A percentile compares a stretch with the other conserved stretches of the same genome.
Conservation (phyloP, 441 rosid species). For the Adansonia madagascariensis region DNA sequence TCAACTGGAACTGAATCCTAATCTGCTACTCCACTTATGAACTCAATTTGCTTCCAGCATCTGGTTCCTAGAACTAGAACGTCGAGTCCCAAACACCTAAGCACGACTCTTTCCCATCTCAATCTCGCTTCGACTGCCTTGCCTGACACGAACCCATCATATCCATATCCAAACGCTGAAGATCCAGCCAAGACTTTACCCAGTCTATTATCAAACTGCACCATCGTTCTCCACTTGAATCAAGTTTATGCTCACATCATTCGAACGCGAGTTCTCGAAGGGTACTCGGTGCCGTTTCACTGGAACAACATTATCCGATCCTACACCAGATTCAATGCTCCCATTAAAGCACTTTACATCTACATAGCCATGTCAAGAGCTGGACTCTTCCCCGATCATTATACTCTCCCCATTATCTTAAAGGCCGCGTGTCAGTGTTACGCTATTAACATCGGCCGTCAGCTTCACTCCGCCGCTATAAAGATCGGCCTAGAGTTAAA, state of each 20-base stretch:
- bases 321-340: constrained; percentile 57
- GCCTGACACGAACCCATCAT: constrained; percentile 9
- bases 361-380: constrained; percentile 60
- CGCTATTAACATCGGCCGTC: constrained; percentile 49
- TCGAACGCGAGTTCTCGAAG: constrained; percentile 47
- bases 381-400: constrained; percentile 60
- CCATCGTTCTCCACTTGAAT: constrained; percentile 44
- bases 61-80: constrained; percentile 27
- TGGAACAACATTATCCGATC: constrained; percentile 77
- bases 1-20: not conserved
- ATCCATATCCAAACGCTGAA: constrained; percentile 26
- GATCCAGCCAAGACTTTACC: constrained; percentile 44
- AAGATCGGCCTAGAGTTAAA: constrained; percentile 56
- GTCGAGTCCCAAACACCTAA: constrained; percentile 6
- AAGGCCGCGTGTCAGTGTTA: constrained; percentile 59
- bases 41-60: constrained; percentile 20
- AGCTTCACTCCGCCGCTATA: constrained; percentile 63
- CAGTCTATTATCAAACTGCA: constrained; percentile 46
- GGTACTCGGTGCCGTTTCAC: constrained; percentile 46
- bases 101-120: constrained; percentile 25
- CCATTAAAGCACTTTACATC: constrained; percentile 46
- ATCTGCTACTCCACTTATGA: constrained; percentile 3
- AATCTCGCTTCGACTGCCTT: constrained; percentile 19
- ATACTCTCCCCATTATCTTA: constrained; percentile 61
- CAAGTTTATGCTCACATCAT: constrained; percentile 56